These are phyloP conservation scores for Cladosporium sp. DNA, from an alignment of 2,329 filamentous ascomycete species.

Conservation along the genomic window DNA sequence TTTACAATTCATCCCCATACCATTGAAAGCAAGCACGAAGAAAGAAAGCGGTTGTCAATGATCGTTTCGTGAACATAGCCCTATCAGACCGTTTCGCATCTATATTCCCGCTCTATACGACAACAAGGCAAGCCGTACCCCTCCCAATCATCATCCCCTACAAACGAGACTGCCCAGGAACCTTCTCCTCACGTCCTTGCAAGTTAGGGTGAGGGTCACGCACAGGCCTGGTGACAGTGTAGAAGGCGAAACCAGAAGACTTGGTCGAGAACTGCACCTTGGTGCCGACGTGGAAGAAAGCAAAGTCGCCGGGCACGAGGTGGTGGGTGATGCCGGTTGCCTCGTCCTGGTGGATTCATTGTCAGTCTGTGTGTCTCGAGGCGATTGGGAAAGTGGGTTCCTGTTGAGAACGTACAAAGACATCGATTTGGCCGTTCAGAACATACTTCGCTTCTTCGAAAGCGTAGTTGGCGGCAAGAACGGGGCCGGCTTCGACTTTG, in stretches of 20 bases:
- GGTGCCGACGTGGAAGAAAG: constrained; percentile 20
- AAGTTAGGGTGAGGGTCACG: constrained; percentile 17
- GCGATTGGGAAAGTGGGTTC: not conserved
- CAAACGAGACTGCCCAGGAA: constrained; percentile 5
- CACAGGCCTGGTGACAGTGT: constrained; percentile 19
- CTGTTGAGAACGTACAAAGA: constrained; percentile 15
- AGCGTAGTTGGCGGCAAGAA: constrained; percentile 14
- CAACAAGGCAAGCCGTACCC: no score
- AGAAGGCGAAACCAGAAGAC: constrained; percentile 19
- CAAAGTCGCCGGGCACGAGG: constrained; percentile 19
- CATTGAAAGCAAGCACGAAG: no score
- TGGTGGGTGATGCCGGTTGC: constrained; percentile 20
- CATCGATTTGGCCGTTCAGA: constrained; percentile 19
- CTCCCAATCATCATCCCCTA: not conserved
- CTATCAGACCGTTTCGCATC: no score
- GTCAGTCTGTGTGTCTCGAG: not conserved
- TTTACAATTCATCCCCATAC: no score
- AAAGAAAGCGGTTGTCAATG: no score
- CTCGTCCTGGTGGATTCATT: constrained; percentile 11
- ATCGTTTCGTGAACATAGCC: no score
- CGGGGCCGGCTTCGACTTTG: constrained; percentile 19
- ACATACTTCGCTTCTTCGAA: constrained; percentile 22
- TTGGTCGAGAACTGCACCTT: constrained; percentile 21
- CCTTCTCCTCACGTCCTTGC: constrained; percentile 17
- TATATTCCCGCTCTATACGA: no score